Evolutionary conservation across 805 yeast genomes (phyloP).

Genomic region (Zygotorulaspora danielsina): DNA sequence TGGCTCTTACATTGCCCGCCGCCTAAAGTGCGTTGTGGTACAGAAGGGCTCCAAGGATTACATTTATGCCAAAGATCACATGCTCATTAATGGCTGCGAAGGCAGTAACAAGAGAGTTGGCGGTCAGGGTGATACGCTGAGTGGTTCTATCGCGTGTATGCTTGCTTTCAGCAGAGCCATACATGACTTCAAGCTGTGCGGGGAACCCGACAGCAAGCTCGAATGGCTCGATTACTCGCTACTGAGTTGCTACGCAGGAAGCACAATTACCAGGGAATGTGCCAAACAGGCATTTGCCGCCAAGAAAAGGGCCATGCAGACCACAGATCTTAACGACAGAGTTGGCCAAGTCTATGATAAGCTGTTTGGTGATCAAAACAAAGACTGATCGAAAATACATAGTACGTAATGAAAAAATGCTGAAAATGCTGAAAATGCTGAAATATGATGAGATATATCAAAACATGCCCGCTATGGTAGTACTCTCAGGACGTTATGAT

Average conservation of each 20-base stretch:
- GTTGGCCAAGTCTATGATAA: slow-evolving; percentile 61
- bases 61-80: slow-evolving; percentile 44
- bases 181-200: slow-evolving; percentile 61
- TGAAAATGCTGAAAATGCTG: no score
- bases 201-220: slow-evolving; percentile 32
- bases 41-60: slow-evolving; percentile 70
- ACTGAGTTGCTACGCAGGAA: slow-evolving; percentile 69
- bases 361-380: slow-evolving; percentile 30
- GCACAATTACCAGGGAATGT: slow-evolving; percentile 61
- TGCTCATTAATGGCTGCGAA: slow-evolving; percentile 41
- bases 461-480: no score
- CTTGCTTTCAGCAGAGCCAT: slow-evolving; percentile 70
- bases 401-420: slow-evolving; percentile 1
- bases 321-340: slow-evolving; percentile 69
- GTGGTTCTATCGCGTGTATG: slow-evolving; percentile 81
- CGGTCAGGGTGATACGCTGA: slow-evolving; percentile 93
- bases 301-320: slow-evolving; percentile 76
- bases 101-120: slow-evolving; percentile 86
- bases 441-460: no score
- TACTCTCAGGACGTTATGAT: no score
- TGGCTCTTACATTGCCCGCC: slow-evolving; percentile 25
- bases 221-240: slow-evolving; percentile 37
- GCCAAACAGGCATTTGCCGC: slow-evolving; percentile 58
- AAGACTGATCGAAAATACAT: background rate
- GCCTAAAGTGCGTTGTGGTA: slow-evolving; percentile 37